These are phyloP conservation scores for Fusarium mundagurra DNA, from an alignment of 2,329 filamentous ascomycete species.

Conservation along the genomic window DNA sequence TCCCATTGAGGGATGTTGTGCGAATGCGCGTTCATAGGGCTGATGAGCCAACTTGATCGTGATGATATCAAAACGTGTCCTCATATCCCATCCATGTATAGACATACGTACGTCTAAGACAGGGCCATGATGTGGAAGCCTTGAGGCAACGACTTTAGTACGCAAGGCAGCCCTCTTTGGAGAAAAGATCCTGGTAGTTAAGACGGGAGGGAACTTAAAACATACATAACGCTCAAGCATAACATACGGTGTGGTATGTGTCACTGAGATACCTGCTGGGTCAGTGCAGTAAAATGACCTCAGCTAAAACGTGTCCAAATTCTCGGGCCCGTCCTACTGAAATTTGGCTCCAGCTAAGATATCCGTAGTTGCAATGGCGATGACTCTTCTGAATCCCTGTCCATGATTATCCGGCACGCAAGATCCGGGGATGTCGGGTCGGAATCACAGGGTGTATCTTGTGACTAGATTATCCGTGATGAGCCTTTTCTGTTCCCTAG, in stretches of 20 bases:
- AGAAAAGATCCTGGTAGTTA: not conserved
- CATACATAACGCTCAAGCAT: slow-evolving; percentile 26
- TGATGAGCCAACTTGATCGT: slow-evolving; percentile 4
- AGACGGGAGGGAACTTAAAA: not conserved
- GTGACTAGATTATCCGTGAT: slow-evolving; percentile 12
- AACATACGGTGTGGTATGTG: slow-evolving; percentile 5
- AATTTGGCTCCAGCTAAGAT: not conserved
- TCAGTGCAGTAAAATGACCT: not conserved
- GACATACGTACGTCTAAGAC: slow-evolving; percentile 8
- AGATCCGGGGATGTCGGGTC: slow-evolving; percentile 25
- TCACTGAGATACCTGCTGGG: not conserved
- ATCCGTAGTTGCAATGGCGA: slow-evolving; percentile 2
- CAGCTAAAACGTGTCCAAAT: not conserved
- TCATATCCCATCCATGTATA: not conserved
- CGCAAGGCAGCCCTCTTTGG: slow-evolving; percentile 25
- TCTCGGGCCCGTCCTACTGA: slow-evolving; percentile 1
- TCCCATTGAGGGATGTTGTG: not conserved
- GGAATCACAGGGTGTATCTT: not conserved
- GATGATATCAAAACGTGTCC: slow-evolving; percentile 12
- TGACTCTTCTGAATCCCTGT: slow-evolving; percentile 25
- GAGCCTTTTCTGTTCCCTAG: not conserved
- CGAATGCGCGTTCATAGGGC: slow-evolving; percentile 11
- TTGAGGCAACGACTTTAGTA: slow-evolving; percentile 26
- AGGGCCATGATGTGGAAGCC: slow-evolving; percentile 21
- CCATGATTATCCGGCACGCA: slow-evolving; percentile 26